A percentile compares a stretch with the other conserved stretches of the same genome.
Conservation (phyloP, 345 rosid genomes). For the Geranium rotundifolium region DNA sequence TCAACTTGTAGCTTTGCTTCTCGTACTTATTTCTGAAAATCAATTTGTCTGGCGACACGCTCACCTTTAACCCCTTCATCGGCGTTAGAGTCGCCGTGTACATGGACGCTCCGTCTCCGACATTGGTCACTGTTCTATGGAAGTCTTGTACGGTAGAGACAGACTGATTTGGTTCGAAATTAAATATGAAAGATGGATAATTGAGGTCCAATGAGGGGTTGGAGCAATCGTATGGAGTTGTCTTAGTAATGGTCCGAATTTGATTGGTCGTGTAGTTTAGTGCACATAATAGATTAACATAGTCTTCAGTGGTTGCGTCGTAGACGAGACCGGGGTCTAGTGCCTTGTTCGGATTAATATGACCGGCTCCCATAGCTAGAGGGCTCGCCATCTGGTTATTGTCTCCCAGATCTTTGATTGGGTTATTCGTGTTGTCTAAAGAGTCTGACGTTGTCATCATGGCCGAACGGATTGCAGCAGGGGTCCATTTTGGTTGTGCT, state of each 20-base stretch:
- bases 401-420: slow-evolving; percentile 20
- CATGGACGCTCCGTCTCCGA: slow-evolving; percentile 22
- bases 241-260: slow-evolving; percentile 33
- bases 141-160: slow-evolving; percentile 16
- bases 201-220: slow-evolving; percentile 34
- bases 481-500: slow-evolving; percentile 84
- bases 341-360: slow-evolving; percentile 43
- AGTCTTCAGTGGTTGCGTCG: slow-evolving; percentile 29
- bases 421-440: slow-evolving; percentile 16
- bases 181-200: slow-evolving; percentile 49
- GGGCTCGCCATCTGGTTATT: slow-evolving; percentile 21
- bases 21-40: slow-evolving; percentile 28
- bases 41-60: slow-evolving; percentile 27
- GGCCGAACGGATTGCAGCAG: slow-evolving; percentile 79
- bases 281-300: slow-evolving; percentile 37
- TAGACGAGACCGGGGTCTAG: slow-evolving; percentile 50
- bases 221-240: slow-evolving; percentile 28
- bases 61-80: slow-evolving; percentile 22
- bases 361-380: slow-evolving; percentile 47
- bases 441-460: slow-evolving; percentile 50
- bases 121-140: slow-evolving; percentile 45
- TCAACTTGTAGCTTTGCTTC: slow-evolving; percentile 32
- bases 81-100: slow-evolving; percentile 23
- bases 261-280: slow-evolving; percentile 31
- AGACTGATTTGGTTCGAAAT: slow-evolving; percentile 8